Evolutionary conservation across 495 filamentous ascomycete species (phyloP).

Genomic region (Cenococcum geophilum): DNA sequence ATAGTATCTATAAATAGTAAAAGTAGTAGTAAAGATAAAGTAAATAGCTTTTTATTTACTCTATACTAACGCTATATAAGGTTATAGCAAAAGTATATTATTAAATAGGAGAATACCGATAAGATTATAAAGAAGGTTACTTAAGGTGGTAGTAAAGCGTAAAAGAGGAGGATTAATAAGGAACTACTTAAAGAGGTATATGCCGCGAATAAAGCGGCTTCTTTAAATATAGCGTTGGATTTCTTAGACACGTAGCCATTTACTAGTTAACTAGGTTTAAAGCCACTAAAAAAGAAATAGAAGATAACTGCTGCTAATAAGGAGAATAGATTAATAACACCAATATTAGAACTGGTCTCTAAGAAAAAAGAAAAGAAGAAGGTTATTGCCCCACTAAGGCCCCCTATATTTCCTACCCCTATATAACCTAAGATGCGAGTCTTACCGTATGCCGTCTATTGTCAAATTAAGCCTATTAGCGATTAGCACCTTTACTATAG

Average conservation of each 20-base stretch:
- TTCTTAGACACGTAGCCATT: conserved; percentile 13
- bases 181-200: conserved; percentile 79
- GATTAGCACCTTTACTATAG: conserved; percentile 70
- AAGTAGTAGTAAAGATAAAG: conserved; percentile 64
- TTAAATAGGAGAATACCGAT: conserved; percentile 93
- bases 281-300: conserved; percentile 54
- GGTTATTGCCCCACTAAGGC: conserved; percentile 34
- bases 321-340: conserved; percentile 46
- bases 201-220: conserved; percentile 47
- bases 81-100: conserved; percentile 89
- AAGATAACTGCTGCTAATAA: conserved; percentile 45
- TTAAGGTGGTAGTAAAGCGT: conserved; percentile 72
- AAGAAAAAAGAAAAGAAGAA: conserved; percentile 52
- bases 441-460: conserved; percentile 82
- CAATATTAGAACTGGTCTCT: conserved; percentile 44
- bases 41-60: conserved; percentile 66
- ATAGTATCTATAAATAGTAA: conserved; percentile 60
- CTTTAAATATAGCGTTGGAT: conserved; percentile 35
- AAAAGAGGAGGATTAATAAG: conserved; percentile 84
- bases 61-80: conserved; percentile 85
- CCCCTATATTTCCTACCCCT: conserved; percentile 38
- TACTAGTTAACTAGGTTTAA: conserved; percentile 6
- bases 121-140: conserved; percentile 86
- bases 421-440: conserved; percentile 34
- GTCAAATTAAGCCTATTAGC: conserved; percentile 59